Percentiles rank a stretch among this genome's conserved stretches.
Evolutionary conservation across 257 asterid species (phyloP).

Genomic region (Nicotiana noctiflora): DNA sequence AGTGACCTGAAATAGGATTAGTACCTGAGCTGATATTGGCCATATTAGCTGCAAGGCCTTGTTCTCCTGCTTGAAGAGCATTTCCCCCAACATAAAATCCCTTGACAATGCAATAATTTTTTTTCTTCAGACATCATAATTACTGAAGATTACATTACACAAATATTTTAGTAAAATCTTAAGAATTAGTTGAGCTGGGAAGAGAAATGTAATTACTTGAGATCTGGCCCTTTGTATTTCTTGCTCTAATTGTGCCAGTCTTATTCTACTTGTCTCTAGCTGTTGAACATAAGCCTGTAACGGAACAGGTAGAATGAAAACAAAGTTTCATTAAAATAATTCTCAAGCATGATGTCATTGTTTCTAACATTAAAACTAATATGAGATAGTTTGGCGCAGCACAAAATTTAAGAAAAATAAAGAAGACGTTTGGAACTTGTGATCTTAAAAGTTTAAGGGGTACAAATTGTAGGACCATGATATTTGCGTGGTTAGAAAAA

Average conservation of each 20-base stretch:
- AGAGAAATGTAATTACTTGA: conserved; percentile 33
- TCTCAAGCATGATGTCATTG: neutral
- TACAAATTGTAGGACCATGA: too few species aligned
- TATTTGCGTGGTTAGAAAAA: too few species aligned
- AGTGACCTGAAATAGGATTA: too few species aligned
- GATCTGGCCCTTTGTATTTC: conserved; percentile 66
- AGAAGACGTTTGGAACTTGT: too few species aligned
- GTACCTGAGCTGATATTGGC: conserved; percentile 58
- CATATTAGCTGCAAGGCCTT: conserved; percentile 35
- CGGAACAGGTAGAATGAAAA: neutral
- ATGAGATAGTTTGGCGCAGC: too few species aligned
- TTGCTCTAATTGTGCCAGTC: conserved; percentile 70
- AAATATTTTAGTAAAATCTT: neutral
- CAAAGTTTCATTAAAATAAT: neutral
- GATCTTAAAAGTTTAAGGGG: too few species aligned
- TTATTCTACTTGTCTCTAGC: conserved; percentile 78
- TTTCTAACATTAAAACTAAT: neutral
- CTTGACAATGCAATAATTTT: conserved; percentile 17
- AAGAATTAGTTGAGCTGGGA: neutral
- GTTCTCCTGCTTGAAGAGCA: conserved; percentile 54
- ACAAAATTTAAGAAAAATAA: too few species aligned
- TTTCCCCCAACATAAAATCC: conserved; percentile 61
- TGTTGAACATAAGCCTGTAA: conserved; percentile 92
- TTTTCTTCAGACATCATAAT: neutral
- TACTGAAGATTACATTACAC: neutral